Evolutionary conservation across 306 rosid species (phyloP).

Genomic region (Quercus agrifolia): DNA sequence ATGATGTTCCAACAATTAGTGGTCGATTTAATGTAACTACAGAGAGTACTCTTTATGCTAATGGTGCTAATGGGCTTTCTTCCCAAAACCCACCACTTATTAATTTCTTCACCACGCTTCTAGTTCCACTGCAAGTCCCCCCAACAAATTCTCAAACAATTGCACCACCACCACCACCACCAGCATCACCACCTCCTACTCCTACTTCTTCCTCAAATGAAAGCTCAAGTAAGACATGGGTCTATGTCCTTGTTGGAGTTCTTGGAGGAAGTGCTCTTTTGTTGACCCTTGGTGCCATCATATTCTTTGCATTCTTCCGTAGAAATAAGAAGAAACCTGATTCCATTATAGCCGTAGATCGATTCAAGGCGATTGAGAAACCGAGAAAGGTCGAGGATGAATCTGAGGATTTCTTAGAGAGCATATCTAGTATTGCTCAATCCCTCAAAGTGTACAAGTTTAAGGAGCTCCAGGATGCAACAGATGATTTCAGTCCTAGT

Average conservation of each 20-base stretch:
- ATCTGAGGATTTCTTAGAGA: conserved; percentile 38
- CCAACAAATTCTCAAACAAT: conserved; percentile 49
- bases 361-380: conserved; percentile 37
- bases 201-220: conserved; percentile 26
- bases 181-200: conserved; percentile 29
- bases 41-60: conserved; percentile 42
- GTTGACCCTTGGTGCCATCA: conserved; percentile 18
- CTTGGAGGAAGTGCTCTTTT: conserved; percentile 34
- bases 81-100: conserved; percentile 14
- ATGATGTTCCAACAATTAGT: conserved; percentile 35
- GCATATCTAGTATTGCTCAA: conserved; percentile 52
- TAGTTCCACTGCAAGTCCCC: conserved; percentile 65
- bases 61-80: conserved; percentile 64
- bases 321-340: conserved; percentile 24
- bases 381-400: conserved; percentile 28
- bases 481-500: conserved; percentile 54
- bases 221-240: conserved; percentile 55
- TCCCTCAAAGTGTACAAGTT: conserved; percentile 61
- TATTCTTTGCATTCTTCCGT: conserved; percentile 23
- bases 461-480: conserved; percentile 64
- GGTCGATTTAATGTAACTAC: conserved; percentile 32
- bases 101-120: conserved; percentile 49
- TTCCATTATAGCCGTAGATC: conserved; percentile 13
- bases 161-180: conserved; percentile 27
- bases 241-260: conserved; percentile 58